A percentile compares a stretch with the other conserved stretches of the same genome.
Evolutionary conservation across 2,329 filamentous ascomycete genomes (phyloP).

Genomic region (Pleochaeta shiraiana): DNA sequence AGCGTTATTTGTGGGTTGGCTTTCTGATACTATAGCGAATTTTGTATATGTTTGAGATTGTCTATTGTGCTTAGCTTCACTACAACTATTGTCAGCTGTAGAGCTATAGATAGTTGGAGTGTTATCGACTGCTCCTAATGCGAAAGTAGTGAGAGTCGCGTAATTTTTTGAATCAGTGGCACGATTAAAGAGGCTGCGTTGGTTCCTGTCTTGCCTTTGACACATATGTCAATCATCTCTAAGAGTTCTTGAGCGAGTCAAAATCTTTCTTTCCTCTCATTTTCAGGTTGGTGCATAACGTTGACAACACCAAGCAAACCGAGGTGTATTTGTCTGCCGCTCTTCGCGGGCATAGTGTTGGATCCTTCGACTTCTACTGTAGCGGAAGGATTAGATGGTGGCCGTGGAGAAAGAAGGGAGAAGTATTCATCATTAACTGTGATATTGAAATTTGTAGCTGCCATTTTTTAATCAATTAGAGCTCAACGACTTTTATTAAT

Average conservation of each 20-base stretch:
- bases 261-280: neutral
- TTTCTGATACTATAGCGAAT: neutral
- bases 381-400: too few relatives aligned
- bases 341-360: too few relatives aligned
- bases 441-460: too few relatives aligned
- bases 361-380: too few relatives aligned
- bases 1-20: neutral
- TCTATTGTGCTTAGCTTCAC: neutral
- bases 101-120: too few relatives aligned
- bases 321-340: neutral
- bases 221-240: neutral
- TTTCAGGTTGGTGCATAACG: neutral
- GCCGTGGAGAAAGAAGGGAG: too few relatives aligned
- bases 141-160: neutral
- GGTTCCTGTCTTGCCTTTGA: neutral
- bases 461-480: too few relatives aligned
- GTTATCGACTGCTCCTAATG: too few relatives aligned
- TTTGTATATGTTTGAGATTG: neutral
- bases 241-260: neutral
- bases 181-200: neutral
- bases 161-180: neutral
- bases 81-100: neutral
- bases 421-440: too few relatives aligned
- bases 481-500: too few relatives aligned
- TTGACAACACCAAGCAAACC: neutral